Evolutionary conservation across 352 stramenopile genomes (phyloP).

Genomic region (Globisporangium splendens): DNA sequence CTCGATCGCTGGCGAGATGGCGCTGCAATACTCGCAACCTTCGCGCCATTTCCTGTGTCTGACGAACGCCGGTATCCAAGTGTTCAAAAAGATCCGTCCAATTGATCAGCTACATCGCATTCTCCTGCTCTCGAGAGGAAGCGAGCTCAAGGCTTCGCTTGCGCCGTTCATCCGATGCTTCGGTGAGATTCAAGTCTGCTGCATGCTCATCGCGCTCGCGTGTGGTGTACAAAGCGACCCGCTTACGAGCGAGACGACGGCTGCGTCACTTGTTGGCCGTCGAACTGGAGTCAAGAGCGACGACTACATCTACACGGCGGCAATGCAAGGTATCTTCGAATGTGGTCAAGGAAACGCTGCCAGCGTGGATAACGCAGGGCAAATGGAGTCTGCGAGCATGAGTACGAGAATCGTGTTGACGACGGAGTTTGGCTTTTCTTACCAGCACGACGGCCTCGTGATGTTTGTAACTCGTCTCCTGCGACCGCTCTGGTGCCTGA

Average conservation of each 20-base stretch:
- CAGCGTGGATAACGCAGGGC: constrained; percentile 25
- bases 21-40: constrained; percentile 78
- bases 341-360: constrained; percentile 47
- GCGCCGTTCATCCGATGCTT: constrained; percentile 81
- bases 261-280: constrained; percentile 45
- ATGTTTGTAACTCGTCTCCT: constrained; percentile 81
- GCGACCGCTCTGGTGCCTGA: constrained; percentile 66
- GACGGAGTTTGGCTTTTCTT: constrained; percentile 85
- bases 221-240: constrained; percentile 82
- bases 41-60: constrained; percentile 84
- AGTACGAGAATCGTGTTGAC: constrained; percentile 82
- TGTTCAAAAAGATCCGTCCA: constrained; percentile 88
- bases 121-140: constrained; percentile 62
- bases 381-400: constrained; percentile 15
- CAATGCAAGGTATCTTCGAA: constrained; percentile 83
- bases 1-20: constrained; percentile 71
- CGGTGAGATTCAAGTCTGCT: constrained; percentile 78
- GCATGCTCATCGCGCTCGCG: constrained; percentile 87
- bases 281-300: constrained; percentile 57
- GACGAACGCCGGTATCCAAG: constrained; percentile 82
- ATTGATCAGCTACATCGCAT: constrained; percentile 84
- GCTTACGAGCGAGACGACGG: constrained; percentile 51
- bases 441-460: constrained; percentile 81
- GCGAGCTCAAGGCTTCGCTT: constrained; percentile 62
- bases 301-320: constrained; percentile 74